Percentiles rank a stretch among this genome's conserved stretches.
phyloP scores from a whole-genome alignment of 2,329 filamentous ascomycete genomes.

The Chrysoporthe cubensis region DNA sequence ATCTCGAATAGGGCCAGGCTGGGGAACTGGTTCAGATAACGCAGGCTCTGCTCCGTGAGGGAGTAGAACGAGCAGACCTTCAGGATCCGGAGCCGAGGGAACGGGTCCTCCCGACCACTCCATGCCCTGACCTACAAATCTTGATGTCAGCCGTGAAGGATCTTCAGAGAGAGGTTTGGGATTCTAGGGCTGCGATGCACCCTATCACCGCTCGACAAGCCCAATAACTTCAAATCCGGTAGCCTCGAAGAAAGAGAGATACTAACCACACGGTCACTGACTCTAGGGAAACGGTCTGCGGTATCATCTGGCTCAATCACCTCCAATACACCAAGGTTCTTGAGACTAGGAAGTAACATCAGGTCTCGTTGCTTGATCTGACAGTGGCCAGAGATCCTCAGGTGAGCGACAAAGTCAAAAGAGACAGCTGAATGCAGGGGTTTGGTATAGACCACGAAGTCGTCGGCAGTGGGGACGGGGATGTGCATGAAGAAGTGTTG shows the following conservation, averaged over 20 bases:
- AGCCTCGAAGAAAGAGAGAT: neutral
- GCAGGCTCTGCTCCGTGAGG: constrained; percentile 15
- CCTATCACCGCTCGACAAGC: neutral
- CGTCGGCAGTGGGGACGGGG: constrained; percentile 5
- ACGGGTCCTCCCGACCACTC: constrained; percentile 1
- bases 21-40: constrained; percentile 18
- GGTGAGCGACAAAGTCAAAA: constrained; percentile 25
- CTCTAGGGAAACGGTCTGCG: constrained; percentile 4
- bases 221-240: neutral
- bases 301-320: constrained; percentile 9
- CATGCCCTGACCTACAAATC: constrained; percentile 4
- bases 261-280: constrained; percentile 15
- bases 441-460: constrained; percentile 17
- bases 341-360: constrained; percentile 16
- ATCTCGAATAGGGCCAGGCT: constrained; percentile 16
- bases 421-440: constrained; percentile 9
- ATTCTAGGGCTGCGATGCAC: too few relatives aligned
- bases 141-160: neutral
- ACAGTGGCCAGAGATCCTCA: constrained; percentile 18
- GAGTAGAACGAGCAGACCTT: neutral
- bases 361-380: constrained; percentile 17
- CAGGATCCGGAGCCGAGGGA: constrained; percentile 19
- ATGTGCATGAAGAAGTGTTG: constrained; percentile 9
- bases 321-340: constrained; percentile 25
- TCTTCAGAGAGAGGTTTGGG: neutral